phyloP scores from a whole-genome alignment of 371 early-diverging fungal genomes.

The Blakeslea trispora region DNA sequence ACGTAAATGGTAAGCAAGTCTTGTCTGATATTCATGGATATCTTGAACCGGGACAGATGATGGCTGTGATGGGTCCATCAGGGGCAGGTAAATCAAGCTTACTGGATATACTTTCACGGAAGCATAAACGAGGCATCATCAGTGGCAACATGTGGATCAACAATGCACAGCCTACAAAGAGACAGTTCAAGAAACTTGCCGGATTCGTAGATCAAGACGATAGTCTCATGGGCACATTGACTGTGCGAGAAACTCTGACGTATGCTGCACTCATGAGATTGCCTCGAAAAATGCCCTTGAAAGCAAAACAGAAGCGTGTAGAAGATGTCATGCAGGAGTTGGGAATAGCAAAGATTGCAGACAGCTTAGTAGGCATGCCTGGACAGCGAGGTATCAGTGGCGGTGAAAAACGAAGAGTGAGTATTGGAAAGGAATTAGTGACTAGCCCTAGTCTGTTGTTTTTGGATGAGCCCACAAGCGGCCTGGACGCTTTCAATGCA shows the following conservation, averaged over 20 bases:
- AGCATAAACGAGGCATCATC: constrained; percentile 79
- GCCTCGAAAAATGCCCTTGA: constrained; percentile 59
- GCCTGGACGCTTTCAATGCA: constrained; percentile 89
- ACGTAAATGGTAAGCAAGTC: constrained; percentile 60
- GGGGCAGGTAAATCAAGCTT: constrained; percentile 84
- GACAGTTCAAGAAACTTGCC: constrained; percentile 61
- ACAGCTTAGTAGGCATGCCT: constrained; percentile 65
- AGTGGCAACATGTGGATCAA: constrained; percentile 91
- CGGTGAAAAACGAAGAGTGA: constrained; percentile 93
- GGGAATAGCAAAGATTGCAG: constrained; percentile 67
- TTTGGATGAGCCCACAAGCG: constrained; percentile 89
- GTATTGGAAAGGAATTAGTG: constrained; percentile 89
- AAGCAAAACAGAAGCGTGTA: constrained; percentile 40
- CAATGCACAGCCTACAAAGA: constrained; percentile 59
- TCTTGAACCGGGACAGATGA: constrained; percentile 72
- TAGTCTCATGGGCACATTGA: constrained; percentile 80
- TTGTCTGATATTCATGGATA: constrained; percentile 60
- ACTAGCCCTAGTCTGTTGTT: constrained; percentile 84
- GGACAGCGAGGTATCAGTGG: constrained; percentile 85
- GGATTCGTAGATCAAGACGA: constrained; percentile 97
- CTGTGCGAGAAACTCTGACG: constrained; percentile 89
- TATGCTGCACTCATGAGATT: constrained; percentile 84
- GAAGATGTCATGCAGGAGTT: constrained; percentile 70
- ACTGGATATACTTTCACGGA: constrained; percentile 88
- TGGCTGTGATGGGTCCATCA: constrained; percentile 79